Base-by-base conservation (phyloP, 2,329 filamentous ascomycete genomes). In the Ustulina deusta region DNA sequence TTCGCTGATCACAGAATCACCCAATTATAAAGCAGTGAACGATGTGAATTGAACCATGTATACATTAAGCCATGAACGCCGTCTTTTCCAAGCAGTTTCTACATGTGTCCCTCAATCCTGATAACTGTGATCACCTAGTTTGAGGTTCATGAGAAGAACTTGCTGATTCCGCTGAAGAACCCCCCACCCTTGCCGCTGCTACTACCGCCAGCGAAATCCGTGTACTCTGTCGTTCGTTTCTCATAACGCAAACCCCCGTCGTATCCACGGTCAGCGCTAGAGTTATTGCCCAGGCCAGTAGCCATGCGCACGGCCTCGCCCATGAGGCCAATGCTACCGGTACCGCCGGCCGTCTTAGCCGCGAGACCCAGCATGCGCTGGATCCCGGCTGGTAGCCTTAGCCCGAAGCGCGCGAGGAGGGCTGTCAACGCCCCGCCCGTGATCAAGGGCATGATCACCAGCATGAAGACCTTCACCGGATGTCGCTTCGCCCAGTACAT, bases 371-470 rank as follows among this genome's bases (percentile, higher is more conserved):
- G 78, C 83, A 88, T 83, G 75, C 84, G 83, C 81, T 89, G 84
- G 67, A 94, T 77, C 13, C 84, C 80, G 5, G 84, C 83, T 0
- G 94, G 94, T 71, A 97, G 80, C 69, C 90, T 86, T 68, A 98
- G 84, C 25, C 94, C 94, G 79, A 97, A 92, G 77, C 90, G 89
- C 42, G 88, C 87, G 52, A 97, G 86, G 51, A 97, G 83, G 54
- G 91, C 92, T 9, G 90, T 90, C 72, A 97, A 81, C 32, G 93
- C 91, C 36, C 95, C 95, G 59, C 93, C 93, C 1, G 91, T 94
- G 75, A 97, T 83, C 65, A 98, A 85, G 10, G 95, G 95, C 87
- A 97, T 89, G 75, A 97, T 87, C 70, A 97, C 91, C 69, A 94
- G 87, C 84, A 93, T 85, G 83, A 97, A 92, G 55, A 97, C 92